phyloP scores from a whole-genome alignment of 2,329 filamentous ascomycete genomes.

The Xylaria sp. region DNA sequence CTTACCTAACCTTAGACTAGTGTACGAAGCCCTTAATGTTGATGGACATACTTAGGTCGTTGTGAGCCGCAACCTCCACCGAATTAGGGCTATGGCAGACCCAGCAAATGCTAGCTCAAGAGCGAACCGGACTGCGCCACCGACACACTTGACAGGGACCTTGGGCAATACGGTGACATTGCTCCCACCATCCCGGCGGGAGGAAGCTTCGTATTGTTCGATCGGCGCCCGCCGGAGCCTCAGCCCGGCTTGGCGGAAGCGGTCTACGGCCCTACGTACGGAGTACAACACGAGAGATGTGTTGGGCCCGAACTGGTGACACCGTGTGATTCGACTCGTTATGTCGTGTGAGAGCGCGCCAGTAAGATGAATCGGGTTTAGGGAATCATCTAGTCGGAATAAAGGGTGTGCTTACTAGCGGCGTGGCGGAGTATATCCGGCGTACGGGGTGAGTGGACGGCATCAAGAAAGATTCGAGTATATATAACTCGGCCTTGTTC shows the following conservation, averaged over 20 bases:
- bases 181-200: not conserved
- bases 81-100: not conserved
- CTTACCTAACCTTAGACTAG: too few relatives aligned
- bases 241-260: conserved; percentile 15
- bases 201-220: conserved; percentile 11
- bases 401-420: not conserved
- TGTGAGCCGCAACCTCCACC: not conserved
- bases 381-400: not conserved
- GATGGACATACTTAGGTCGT: not conserved
- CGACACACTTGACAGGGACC: conserved; percentile 2
- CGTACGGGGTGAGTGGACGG: not conserved
- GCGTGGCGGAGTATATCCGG: not conserved
- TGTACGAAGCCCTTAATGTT: not conserved
- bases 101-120: not conserved
- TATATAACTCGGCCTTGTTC: not conserved
- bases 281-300: conserved; percentile 5
- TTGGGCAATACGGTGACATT: not conserved
- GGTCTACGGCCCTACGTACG: not conserved
- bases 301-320: not conserved
- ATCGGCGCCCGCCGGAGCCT: not conserved
- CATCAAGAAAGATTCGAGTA: not conserved
- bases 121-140: conserved; percentile 13
- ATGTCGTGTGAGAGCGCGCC: conserved; percentile 1
- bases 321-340: conserved; percentile 9
- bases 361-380: not conserved